These are phyloP conservation scores for Trichoderma atrobrunneum DNA, from an alignment of 2,329 filamentous ascomycete genomes.

Conservation along the genomic window DNA sequence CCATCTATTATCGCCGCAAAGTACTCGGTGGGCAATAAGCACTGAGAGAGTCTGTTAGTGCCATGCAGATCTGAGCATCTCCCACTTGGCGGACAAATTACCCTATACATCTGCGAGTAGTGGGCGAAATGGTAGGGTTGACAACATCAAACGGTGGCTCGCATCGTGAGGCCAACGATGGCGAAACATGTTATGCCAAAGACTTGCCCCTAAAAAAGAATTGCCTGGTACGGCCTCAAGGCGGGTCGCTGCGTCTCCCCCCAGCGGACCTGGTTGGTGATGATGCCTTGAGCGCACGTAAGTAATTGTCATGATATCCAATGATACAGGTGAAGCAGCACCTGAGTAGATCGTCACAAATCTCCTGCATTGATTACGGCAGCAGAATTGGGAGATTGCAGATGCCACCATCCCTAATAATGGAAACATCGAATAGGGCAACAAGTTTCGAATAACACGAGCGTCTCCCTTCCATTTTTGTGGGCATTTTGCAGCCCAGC, in stretches of 20 bases:
- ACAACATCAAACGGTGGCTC: neutral
- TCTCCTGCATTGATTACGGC: neutral
- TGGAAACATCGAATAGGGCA: neutral
- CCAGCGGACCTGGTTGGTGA: neutral
- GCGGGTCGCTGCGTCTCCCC: neutral
- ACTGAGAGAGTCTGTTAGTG: neutral
- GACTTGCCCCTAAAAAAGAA: neutral
- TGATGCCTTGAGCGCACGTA: neutral
- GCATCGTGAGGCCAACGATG: neutral
- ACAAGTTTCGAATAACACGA: neutral
- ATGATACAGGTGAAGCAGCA: neutral
- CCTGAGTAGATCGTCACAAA: neutral
- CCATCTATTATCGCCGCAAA: neutral
- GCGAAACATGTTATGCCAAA: neutral
- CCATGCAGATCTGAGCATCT: neutral
- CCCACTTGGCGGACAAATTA: neutral
- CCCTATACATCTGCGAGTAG: neutral
- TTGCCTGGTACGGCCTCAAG: neutral
- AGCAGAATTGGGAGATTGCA: neutral
- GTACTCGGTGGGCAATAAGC: neutral
- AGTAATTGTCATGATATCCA: neutral
- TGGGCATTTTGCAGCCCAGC: neutral
- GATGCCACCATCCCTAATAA: neutral
- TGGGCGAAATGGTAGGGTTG: neutral
- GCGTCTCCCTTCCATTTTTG: neutral